Percentiles rank a stretch among this genome's conserved stretches.
Evolutionary conservation across 257 asterid species (phyloP).

Genomic region (Salvia hispanica): DNA sequence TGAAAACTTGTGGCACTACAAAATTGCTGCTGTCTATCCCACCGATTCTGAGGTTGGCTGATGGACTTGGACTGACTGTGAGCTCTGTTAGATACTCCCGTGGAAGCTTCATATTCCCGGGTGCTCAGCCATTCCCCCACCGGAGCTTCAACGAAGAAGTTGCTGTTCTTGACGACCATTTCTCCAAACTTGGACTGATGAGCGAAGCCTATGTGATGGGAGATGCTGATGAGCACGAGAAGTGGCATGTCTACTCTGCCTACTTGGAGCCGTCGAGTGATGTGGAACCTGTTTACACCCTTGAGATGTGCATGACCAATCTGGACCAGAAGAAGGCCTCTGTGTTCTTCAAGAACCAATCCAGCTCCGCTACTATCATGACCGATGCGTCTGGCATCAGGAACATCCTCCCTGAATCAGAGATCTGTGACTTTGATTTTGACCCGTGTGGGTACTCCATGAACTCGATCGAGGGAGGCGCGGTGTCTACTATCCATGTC

Average conservation of each 20-base stretch:
- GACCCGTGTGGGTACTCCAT: slow-evolving; percentile 92
- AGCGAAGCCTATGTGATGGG: slow-evolving; percentile 72
- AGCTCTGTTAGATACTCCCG: slow-evolving; percentile 70
- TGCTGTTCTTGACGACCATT: slow-evolving; percentile 57
- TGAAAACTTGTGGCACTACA: slow-evolving; percentile 89
- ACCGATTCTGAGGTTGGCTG: slow-evolving; percentile 56
- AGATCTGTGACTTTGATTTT: slow-evolving; percentile 74
- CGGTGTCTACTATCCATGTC: slow-evolving; percentile 70
- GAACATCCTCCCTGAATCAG: slow-evolving; percentile 65
- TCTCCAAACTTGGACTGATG: slow-evolving; percentile 53
- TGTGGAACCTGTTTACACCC: slow-evolving; percentile 49
- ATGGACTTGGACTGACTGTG: slow-evolving; percentile 49
- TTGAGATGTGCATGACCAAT: slow-evolving; percentile 90
- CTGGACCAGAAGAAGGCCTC: slow-evolving; percentile 63
- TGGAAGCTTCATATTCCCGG: slow-evolving; percentile 76
- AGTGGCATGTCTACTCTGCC: slow-evolving; percentile 87
- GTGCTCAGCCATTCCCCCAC: slow-evolving; percentile 78
- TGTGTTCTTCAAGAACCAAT: slow-evolving; percentile 64
- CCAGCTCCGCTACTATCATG: slow-evolving; percentile 62
- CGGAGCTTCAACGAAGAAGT: slow-evolving; percentile 79
- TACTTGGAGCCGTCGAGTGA: slow-evolving; percentile 36
- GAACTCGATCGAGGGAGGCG: slow-evolving; percentile 67
- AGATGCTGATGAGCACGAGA: slow-evolving; percentile 47
- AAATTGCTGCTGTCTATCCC: slow-evolving; percentile 81
- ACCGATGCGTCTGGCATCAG: slow-evolving; percentile 71